These are phyloP conservation scores for Silene latifolia DNA, from an alignment of 148 eudicot genomes.

Conservation along the genomic window DNA sequence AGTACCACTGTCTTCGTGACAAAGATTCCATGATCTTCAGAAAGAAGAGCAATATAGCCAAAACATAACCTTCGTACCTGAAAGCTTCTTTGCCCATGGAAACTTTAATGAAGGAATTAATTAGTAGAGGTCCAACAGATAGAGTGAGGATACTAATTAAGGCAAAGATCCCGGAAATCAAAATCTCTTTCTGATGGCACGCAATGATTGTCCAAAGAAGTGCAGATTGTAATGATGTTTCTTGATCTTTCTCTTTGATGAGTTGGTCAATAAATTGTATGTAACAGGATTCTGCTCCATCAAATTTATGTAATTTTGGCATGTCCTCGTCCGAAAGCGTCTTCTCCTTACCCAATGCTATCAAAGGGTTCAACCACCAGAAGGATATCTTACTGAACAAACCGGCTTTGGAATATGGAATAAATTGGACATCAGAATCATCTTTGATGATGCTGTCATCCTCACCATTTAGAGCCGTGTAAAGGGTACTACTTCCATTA, in stretches of 20 bases:
- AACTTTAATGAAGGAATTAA: slow-evolving; percentile 77
- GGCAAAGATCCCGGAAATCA: slow-evolving; percentile 74
- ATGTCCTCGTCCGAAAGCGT: slow-evolving; percentile 63
- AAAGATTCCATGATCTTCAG: slow-evolving; percentile 61
- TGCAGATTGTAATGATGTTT: slow-evolving; percentile 45
- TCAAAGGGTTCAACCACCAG: slow-evolving; percentile 76
- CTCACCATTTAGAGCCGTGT: slow-evolving; percentile 40
- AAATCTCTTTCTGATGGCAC: slow-evolving; percentile 62
- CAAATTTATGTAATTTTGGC: slow-evolving; percentile 48
- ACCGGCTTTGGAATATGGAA: slow-evolving; percentile 51
- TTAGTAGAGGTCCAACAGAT: slow-evolving; percentile 76
- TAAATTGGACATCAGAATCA: slow-evolving; percentile 16
- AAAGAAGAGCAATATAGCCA: slow-evolving; percentile 51
- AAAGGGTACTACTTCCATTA: slow-evolving; percentile 26
- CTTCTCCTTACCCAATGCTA: slow-evolving; percentile 58
- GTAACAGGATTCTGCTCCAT: slow-evolving; percentile 60
- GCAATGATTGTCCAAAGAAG: slow-evolving; percentile 50
- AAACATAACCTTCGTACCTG: slow-evolving; percentile 50
- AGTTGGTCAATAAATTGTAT: slow-evolving; percentile 34
- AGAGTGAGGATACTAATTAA: slow-evolving; percentile 54
- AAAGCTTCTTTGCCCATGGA: slow-evolving; percentile 65
- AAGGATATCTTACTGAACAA: slow-evolving; percentile 49
- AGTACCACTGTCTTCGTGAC: slow-evolving; percentile 76
- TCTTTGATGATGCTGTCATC: slow-evolving; percentile 22
- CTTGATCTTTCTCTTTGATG: slow-evolving; percentile 34